A percentile compares a stretch with the other conserved stretches of the same genome.
phyloP scores from a whole-genome alignment of 129 eudicot species.

The Kitagawia praeruptora region DNA sequence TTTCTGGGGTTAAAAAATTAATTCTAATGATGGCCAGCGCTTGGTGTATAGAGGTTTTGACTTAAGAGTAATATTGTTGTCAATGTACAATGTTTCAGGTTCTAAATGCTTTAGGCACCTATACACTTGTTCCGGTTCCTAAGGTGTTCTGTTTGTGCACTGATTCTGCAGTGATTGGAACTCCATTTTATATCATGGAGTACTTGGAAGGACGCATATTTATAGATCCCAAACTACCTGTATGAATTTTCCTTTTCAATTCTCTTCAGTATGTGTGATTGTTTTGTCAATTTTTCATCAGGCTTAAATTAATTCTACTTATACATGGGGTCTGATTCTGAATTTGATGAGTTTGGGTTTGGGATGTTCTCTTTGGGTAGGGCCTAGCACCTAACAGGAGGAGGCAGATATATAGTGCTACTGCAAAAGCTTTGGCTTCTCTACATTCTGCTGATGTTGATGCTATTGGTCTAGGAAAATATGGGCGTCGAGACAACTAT shows the following conservation, averaged over 20 bases:
- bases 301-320: neutral
- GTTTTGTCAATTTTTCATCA: neutral
- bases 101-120: constrained; percentile 71
- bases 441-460: constrained; percentile 79
- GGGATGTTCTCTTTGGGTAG: constrained; percentile 24
- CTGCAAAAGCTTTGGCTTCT: constrained; percentile 81
- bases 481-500: constrained; percentile 71
- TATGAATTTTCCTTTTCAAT: constrained; percentile 25
- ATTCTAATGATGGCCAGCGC: neutral
- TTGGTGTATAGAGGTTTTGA: neutral
- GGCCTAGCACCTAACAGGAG: constrained; percentile 61
- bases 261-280: constrained; percentile 8
- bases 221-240: constrained; percentile 79
- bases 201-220: constrained; percentile 85
- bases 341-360: constrained; percentile 3
- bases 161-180: constrained; percentile 79
- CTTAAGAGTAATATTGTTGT: neutral
- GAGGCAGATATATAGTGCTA: constrained; percentile 53
- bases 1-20: neutral
- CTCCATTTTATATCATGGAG: constrained; percentile 94
- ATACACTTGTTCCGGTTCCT: constrained; percentile 80
- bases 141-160: constrained; percentile 88
- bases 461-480: constrained; percentile 67
- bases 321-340: neutral
- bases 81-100: constrained; percentile 41